A percentile compares a stretch with the other conserved stretches of the same genome.
Conservation (phyloP, 2,329 filamentous ascomycete genomes). For the Rosellinia necatrix region DNA sequence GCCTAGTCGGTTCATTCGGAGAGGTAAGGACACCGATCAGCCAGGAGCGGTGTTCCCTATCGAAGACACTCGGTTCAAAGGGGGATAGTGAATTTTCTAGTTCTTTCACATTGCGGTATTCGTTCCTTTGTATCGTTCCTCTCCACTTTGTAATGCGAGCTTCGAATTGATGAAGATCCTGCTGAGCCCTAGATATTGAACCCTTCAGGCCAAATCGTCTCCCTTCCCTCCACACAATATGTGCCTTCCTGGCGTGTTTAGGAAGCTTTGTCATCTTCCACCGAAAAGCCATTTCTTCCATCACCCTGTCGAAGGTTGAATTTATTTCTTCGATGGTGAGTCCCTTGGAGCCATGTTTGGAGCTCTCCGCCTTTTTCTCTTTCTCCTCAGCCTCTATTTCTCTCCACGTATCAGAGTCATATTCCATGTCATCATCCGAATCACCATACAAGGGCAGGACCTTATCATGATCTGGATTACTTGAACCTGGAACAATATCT, state of each 20-base stretch:
- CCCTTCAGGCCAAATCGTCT: constrained; percentile 47
- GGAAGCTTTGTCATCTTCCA: constrained; percentile 67
- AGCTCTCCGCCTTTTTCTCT: constrained; percentile 32
- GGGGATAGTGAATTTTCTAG: constrained; percentile 60
- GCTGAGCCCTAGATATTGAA: constrained; percentile 51
- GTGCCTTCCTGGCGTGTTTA: constrained; percentile 59
- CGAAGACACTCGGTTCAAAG: constrained; percentile 68
- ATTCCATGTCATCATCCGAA: constrained; percentile 55
- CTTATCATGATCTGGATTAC: constrained; percentile 44
- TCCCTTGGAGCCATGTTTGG: constrained; percentile 28
- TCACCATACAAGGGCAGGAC: constrained; percentile 59
- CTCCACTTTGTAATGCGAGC: constrained; percentile 61
- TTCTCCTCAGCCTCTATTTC: constrained; percentile 64
- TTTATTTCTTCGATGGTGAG: constrained; percentile 55
- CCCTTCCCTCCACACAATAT: constrained; percentile 64
- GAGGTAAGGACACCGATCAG: constrained; percentile 51
- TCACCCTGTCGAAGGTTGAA: constrained; percentile 56
- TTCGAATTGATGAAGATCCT: constrained; percentile 49
- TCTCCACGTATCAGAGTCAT: constrained; percentile 62
- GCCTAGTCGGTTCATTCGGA: constrained; percentile 47
- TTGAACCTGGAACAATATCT: constrained; percentile 35
- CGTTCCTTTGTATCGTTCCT: constrained; percentile 54
- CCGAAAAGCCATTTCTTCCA: constrained; percentile 52
- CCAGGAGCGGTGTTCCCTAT: constrained; percentile 61
- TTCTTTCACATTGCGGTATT: constrained; percentile 58